Base-by-base conservation (phyloP, 176 grass and related monocot genomes). In the Zoysia pacifica region DNA sequence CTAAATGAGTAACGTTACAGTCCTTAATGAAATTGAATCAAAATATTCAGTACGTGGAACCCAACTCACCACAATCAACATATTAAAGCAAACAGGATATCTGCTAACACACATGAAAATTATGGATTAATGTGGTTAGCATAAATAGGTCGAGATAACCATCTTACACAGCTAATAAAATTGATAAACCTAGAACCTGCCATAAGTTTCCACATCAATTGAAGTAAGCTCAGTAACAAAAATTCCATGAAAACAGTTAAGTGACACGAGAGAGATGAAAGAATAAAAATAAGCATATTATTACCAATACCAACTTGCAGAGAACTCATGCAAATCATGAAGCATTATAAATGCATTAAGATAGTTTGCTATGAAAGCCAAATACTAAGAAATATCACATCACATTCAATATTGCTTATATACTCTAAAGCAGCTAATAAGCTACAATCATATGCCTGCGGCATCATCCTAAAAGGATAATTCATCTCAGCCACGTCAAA, bases 401-500 rank as follows among this genome's bases (percentile, higher is more conserved):
- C 12, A 0, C 2, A 36, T 10, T 69, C 52, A 13, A 6, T 3
- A 45, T 7, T 83, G 54, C 8, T 64, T 11, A 9, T 61, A 15
- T 48, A 48, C 6, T 11, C 51, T 69, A 12, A 80, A 85, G 73
- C 4, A 90, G 37, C 0, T 55, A 58, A 75, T 49, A 69, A 36
- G 28, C 10, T 40, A 65, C 14, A 67, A 42, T 9, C 42, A 1
- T 62, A 73, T 5, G 15, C 16, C 6, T 58, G 5, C 48, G 20
- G 13, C 62, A 62, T 69, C 70, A 80, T 48, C 43, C 14, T 42
- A 6, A 55, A n/a, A 74, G 37, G 39, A 90, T 56, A 10, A 55
- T 67, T 79, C 16, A 83, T 80, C 65, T 74, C 70, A 84, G 83
- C 28, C 48, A 38, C 28, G 12, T 38, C 61, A 63, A 68, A 46